Evolutionary conservation across 2,329 filamentous ascomycete genomes (phyloP).

Genomic region (Aspergillus udagawae): DNA sequence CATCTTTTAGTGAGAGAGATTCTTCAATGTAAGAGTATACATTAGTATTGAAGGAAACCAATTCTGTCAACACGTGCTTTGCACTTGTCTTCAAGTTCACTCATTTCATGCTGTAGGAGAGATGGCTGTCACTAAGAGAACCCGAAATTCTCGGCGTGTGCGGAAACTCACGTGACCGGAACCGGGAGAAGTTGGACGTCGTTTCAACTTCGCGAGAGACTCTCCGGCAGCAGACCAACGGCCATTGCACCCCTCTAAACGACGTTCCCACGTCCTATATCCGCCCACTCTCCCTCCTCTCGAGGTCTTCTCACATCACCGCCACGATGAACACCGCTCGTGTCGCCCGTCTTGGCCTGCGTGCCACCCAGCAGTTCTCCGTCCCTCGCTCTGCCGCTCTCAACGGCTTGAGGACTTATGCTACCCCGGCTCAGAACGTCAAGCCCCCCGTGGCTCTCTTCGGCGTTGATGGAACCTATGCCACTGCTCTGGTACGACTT

Average conservation of each 20-base stretch:
- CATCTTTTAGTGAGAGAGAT: not conserved
- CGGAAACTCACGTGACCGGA: conserved; percentile 26
- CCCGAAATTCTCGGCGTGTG: conserved; percentile 23
- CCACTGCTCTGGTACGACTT: conserved; percentile 81
- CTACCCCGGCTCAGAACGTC: conserved; percentile 61
- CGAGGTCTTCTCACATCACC: conserved; percentile 22
- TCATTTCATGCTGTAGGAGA: not conserved
- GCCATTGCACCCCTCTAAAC: conserved; percentile 18
- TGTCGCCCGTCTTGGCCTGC: conserved; percentile 54
- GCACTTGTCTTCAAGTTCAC: not conserved
- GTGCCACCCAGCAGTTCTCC: conserved; percentile 47
- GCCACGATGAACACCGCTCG: conserved; percentile 54
- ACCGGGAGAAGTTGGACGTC: conserved; percentile 24
- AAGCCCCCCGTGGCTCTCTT: conserved; percentile 89
- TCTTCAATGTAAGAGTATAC: not conserved
- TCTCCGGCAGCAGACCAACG: conserved; percentile 7
- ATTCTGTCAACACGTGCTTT: not conserved
- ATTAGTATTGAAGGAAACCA: not conserved
- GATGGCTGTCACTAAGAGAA: conserved; percentile 1
- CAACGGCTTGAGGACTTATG: conserved; percentile 67
- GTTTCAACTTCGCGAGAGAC: conserved; percentile 14
- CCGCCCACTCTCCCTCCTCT: conserved; percentile 18
- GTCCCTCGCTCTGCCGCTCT: conserved; percentile 37
- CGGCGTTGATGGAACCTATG: conserved; percentile 96
- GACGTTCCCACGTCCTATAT: conserved; percentile 23